Base-by-base conservation (phyloP, 75 land plant species). In the Cupressus sempervirens region DNA sequence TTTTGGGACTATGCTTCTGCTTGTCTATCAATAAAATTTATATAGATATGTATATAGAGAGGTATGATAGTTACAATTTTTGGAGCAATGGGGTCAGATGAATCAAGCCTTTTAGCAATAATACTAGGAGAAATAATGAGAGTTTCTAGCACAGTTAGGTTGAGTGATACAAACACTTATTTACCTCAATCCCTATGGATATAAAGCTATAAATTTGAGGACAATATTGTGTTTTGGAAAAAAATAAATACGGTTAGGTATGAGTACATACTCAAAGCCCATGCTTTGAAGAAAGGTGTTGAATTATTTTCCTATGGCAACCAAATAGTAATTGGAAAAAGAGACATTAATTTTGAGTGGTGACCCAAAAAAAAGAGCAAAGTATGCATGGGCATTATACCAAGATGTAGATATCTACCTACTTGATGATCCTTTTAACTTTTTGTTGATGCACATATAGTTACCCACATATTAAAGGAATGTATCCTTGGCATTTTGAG, bases 401-500 rank as follows among this genome's bases (percentile, higher is more conserved):
- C 91, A 90, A 48, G 86, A 95, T 84, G 88, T 96, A 14, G 98
- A 96, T 85, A 89, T 96, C 77, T 95, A 91, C 86, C 88, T 96
- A 73, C 85, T 96, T 45, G 98, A 96, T 84, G 98, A 96, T 82
- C 97, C 98, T 83, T 95, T 96, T 81, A 96, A 97, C n/a, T n/a
- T 86, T 97, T 97, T 40, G 98, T 96, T 68, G 98, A 96, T 90
- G 98, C 90, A 20, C 93, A 94, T 40, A 96, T 97, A 48, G 96
- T 94, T 50, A 76, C 94, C 12, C 97, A 94, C 88, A 72, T 96
- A n/a, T 13, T 87, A 84, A 94, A 96, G 97, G 91, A 92, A 86
- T 96, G 97, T 53, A 84, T 96, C 1, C 76, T 92, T 84, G 81
- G 86, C 43, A 82, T 92, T 15, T 84, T 96, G 85, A 85, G 86